Conservation (phyloP, 306 rosid species). For the Lathyrus oleraceus region DNA sequence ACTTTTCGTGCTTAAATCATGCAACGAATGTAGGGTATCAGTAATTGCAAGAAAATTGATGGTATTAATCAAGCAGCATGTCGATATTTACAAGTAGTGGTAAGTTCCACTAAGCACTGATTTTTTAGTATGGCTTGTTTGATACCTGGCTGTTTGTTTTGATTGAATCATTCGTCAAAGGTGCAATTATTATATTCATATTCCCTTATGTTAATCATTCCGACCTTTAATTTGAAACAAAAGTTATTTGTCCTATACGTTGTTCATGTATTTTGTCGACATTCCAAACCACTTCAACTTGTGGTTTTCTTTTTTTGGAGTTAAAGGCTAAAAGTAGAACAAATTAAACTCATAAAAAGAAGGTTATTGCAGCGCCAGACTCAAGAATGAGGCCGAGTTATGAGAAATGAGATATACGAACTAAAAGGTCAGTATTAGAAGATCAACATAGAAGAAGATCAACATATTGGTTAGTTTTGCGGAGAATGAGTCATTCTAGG, state of each 20-base stretch:
- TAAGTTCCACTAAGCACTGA: slow-evolving; percentile 35
- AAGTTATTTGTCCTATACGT: slow-evolving; percentile 14
- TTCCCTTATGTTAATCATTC: slow-evolving; percentile 21
- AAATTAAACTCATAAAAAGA: no score
- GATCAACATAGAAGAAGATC: no score
- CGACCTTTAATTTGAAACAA: slow-evolving; percentile 25
- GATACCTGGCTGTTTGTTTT: slow-evolving; percentile 22
- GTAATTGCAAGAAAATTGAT: neutral
- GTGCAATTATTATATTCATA: slow-evolving; percentile 26
- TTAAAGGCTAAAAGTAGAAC: no score
- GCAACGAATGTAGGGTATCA: neutral
- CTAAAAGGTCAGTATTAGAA: no score
- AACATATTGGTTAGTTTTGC: no score
- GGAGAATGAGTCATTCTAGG: no score
- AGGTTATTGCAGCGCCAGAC: no score
- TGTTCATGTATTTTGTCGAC: neutral
- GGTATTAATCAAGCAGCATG: neutral
- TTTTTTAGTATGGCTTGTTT: slow-evolving; percentile 1
- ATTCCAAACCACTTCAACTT: neutral
- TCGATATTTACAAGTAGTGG: slow-evolving; percentile 31
- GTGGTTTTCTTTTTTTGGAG: neutral
- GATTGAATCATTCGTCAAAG: slow-evolving; percentile 38
- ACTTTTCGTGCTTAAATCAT: neutral
- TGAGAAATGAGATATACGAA: no score
- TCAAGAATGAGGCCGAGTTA: no score